Percentiles rank a stretch among this genome's conserved stretches.
These are phyloP conservation scores for Pholiota conissans DNA, from an alignment of 768 basidiomycete species.

Conservation along the genomic window DNA sequence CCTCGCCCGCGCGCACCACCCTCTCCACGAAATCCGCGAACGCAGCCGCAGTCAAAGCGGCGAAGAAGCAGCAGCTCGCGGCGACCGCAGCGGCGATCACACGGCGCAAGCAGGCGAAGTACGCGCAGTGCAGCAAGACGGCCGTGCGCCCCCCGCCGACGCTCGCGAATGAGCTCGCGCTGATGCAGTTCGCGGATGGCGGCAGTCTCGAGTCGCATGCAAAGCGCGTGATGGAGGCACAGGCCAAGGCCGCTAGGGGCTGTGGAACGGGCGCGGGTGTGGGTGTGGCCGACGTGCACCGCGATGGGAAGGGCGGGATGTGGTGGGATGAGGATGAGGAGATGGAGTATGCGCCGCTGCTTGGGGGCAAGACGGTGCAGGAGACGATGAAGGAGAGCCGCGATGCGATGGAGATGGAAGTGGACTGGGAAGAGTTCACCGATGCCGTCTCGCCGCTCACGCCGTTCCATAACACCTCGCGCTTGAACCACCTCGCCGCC, in stretches of 20 bases:
- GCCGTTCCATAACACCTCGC: background rate
- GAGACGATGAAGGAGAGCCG: constrained; percentile 18
- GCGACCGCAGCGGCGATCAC: constrained; percentile 25
- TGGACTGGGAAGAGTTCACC: constrained; percentile 24
- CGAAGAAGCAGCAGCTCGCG: background rate
- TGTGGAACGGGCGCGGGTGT: constrained; percentile 14
- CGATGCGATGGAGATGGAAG: constrained; percentile 9
- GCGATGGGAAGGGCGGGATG: constrained; percentile 60
- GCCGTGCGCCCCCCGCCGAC: constrained; percentile 39
- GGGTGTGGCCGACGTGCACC: constrained; percentile 52
- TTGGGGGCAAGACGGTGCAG: constrained; percentile 38
- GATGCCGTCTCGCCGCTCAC: constrained; percentile 10
- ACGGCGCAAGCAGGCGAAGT: constrained; percentile 41
- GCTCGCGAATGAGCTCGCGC: constrained; percentile 62
- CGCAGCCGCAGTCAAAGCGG: constrained; percentile 6
- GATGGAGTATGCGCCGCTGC: constrained; percentile 64
- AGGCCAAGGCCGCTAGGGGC: constrained; percentile 45
- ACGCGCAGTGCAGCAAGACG: background rate
- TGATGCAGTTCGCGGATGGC: constrained; percentile 71
- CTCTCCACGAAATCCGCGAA: constrained; percentile 14
- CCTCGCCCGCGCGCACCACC: constrained; percentile 21
- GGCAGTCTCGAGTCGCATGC: constrained; percentile 57
- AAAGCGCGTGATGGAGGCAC: constrained; percentile 52
- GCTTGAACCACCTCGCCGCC: background rate
- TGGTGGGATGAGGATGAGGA: constrained; percentile 78